Percentiles rank a stretch among this genome's conserved stretches.
Conservation (phyloP, 1,284 basidiomycete species). For the Puccinia coronata region DNA sequence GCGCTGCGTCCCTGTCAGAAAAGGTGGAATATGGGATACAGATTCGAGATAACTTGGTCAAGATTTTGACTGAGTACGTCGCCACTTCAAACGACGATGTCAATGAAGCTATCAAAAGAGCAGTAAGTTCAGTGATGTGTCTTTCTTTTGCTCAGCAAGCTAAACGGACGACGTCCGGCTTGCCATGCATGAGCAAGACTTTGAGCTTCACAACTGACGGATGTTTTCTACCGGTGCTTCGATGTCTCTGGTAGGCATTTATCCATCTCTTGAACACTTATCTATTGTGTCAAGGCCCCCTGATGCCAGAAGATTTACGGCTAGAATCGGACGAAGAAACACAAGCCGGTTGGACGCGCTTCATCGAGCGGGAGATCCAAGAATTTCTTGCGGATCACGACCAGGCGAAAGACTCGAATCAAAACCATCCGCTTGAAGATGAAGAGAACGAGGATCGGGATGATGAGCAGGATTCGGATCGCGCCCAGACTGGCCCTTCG, state of each 20-base stretch:
- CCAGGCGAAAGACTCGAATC: not conserved
- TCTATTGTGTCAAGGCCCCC: constrained; percentile 32
- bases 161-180: not conserved
- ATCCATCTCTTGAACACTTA: constrained; percentile 47
- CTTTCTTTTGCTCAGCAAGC: not conserved
- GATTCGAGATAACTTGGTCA: constrained; percentile 27
- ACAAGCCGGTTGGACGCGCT: constrained; percentile 54
- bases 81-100: not conserved
- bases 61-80: constrained; percentile 21
- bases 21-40: constrained; percentile 12
- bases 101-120: constrained; percentile 15
- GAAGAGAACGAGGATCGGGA: constrained; percentile 37
- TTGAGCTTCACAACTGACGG: not conserved
- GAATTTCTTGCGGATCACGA: constrained; percentile 49
- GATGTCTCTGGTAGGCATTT: constrained; percentile 29
- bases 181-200: not conserved
- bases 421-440: constrained; percentile 13
- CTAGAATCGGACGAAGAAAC: constrained; percentile 53
- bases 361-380: constrained; percentile 55
- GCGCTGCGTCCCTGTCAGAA: not conserved
- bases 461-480: not conserved
- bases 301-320: constrained; percentile 50
- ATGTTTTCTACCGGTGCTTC: not conserved
- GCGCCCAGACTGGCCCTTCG: not conserved
- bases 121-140: constrained; percentile 12